A percentile compares a stretch with the other conserved stretches of the same genome.
Evolutionary conservation across 1,284 basidiomycete genomes (phyloP).

Genomic region (Cerrena zonata): DNA sequence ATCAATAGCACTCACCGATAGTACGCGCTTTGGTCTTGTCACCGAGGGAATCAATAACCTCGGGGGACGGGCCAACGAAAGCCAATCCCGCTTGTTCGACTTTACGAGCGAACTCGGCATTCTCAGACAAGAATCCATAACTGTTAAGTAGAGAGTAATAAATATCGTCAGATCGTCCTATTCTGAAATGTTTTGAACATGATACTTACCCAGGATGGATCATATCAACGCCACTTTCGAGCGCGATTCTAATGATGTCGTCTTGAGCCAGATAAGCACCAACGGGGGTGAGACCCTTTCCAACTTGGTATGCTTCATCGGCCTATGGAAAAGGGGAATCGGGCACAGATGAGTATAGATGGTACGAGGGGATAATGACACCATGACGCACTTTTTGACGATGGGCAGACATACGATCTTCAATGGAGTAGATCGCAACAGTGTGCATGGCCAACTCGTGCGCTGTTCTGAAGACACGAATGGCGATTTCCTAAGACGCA

Average conservation of each 20-base stretch:
- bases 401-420: conserved; percentile 95
- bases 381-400: conserved; percentile 75
- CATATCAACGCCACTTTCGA: conserved; percentile 98
- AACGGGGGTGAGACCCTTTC: conserved; percentile 91
- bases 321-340: no score
- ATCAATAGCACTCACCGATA: conserved; percentile 49
- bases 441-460: conserved; percentile 99
- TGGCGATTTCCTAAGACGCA: conserved; percentile 85
- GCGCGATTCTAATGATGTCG: conserved; percentile 90
- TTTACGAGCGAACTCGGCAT: conserved; percentile 90
- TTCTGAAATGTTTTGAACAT: conserved; percentile 1
- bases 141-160: conserved; percentile 34
- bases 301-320: conserved; percentile 98
- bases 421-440: conserved; percentile 95
- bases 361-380: conserved; percentile 4
- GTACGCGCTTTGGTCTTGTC: conserved; percentile 98
- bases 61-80: conserved; percentile 93
- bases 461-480: conserved; percentile 96
- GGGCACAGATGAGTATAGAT: no score
- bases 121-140: conserved; percentile 97
- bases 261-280: conserved; percentile 96
- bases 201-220: conserved; percentile 86
- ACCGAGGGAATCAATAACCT: conserved; percentile 95
- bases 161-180: conserved; percentile 6
- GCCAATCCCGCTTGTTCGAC: conserved; percentile 96